Evolutionary conservation across 208 protist genomes (phyloP).

Genomic region (Trypanosoma caninum): DNA sequence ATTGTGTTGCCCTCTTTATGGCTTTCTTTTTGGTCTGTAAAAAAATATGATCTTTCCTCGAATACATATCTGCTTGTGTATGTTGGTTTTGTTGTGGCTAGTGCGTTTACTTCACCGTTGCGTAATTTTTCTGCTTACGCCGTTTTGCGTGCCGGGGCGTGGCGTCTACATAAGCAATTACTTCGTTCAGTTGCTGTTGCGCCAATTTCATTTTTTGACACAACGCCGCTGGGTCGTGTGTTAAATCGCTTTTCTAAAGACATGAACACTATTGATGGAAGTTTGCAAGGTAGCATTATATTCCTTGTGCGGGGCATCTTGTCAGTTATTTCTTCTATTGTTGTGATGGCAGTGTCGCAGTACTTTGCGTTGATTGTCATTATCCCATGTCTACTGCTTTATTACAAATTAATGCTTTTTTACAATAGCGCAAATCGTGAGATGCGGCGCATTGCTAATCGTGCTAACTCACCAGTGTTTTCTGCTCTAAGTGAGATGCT

Average conservation of each 20-base stretch:
- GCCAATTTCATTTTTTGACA: slow-evolving; percentile 94
- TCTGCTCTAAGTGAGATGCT: slow-evolving; percentile 91
- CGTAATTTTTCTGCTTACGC: slow-evolving; percentile 34
- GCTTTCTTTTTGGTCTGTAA: slow-evolving; percentile 69
- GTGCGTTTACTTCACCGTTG: slow-evolving; percentile 34
- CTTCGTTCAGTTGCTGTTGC: slow-evolving; percentile 46
- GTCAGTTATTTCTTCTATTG: slow-evolving; percentile 46
- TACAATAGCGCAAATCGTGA: slow-evolving; percentile 87
- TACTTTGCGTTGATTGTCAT: slow-evolving; percentile 47
- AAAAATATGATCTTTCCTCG: slow-evolving; percentile 9
- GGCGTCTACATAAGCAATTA: slow-evolving; percentile 44
- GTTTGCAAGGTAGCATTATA: slow-evolving; percentile 48
- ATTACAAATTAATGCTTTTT: slow-evolving; percentile 88
- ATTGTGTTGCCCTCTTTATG: slow-evolving; percentile 43
- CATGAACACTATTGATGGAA: slow-evolving; percentile 70
- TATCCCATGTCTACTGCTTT: slow-evolving; percentile 36
- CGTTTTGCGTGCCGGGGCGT: slow-evolving; percentile 32
- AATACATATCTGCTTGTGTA: slow-evolving; percentile 50
- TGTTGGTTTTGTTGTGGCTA: slow-evolving; percentile 29
- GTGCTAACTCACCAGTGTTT: slow-evolving; percentile 92
- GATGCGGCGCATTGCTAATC: slow-evolving; percentile 81
- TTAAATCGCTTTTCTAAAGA: slow-evolving; percentile 95
- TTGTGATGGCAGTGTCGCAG: slow-evolving; percentile 41
- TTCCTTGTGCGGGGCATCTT: slow-evolving; percentile 61
- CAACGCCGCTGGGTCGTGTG: slow-evolving; percentile 92